phyloP scores from a whole-genome alignment of 805 yeast genomes.

The Lachancea quebecensis region DNA sequence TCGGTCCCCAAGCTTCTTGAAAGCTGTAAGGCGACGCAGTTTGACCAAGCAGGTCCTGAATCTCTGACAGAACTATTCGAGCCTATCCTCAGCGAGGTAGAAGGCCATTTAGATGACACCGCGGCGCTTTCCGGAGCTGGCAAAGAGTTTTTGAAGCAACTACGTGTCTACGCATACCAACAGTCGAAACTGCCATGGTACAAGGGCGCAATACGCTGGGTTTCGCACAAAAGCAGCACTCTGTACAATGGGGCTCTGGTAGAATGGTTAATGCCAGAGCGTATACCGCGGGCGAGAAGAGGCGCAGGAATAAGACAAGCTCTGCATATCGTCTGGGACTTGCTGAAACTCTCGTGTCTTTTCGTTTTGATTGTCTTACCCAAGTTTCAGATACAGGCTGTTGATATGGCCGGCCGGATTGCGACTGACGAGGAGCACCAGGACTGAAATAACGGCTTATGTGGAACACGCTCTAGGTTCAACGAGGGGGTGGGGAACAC shows the following conservation, averaged over 20 bases:
- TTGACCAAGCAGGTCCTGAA: conserved; percentile 1
- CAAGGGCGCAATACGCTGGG: conserved; percentile 2
- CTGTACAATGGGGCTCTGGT: conserved; percentile 7
- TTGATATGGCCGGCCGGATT: neutral
- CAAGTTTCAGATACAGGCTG: conserved; percentile 9
- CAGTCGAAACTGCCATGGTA: conserved; percentile 3
- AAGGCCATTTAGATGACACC: neutral
- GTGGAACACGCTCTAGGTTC: neutral
- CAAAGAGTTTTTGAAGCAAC: neutral
- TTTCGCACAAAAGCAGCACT: conserved; percentile 1
- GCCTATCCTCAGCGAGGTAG: conserved; percentile 1
- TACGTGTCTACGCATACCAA: conserved; percentile 2
- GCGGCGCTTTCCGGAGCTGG: neutral
- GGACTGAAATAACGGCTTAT: neutral
- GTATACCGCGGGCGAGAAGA: conserved; percentile 2
- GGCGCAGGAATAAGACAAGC: conserved; percentile 4
- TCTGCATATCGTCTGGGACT: conserved; percentile 12
- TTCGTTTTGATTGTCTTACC: conserved; percentile 22
- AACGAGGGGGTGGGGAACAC: neutral
- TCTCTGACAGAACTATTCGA: conserved; percentile 3
- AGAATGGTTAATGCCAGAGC: conserved; percentile 20
- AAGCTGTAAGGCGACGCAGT: conserved; percentile 4
- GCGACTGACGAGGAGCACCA: neutral
- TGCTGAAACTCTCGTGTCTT: conserved; percentile 19
- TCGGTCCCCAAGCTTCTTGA: conserved; percentile 5